Evolutionary conservation across 2,329 filamentous ascomycete genomes (phyloP), one percentile per base, ranked within the genome.

Genomic region (Aspergillus sclerotialis): DNA sequence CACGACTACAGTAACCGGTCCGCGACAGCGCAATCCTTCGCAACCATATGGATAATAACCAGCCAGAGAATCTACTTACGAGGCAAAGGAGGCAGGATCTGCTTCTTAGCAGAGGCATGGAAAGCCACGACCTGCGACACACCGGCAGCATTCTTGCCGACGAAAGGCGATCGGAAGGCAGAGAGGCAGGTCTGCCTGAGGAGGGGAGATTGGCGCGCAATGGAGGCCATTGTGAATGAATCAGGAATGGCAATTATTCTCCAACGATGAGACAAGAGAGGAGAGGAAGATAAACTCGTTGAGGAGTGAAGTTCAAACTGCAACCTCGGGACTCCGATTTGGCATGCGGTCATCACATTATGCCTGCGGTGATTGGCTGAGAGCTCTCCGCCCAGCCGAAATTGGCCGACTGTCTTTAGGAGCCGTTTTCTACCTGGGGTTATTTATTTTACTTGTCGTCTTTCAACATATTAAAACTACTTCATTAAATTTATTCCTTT

Each of bases 51-150:
- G n/a, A 21, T 7, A 28, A 18, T 14, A 2, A 30, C 8, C 12
- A 14, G 18, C 23, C 24, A 38, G 14, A 29, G 32, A 31, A 21
- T 19, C 18, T 24, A 75, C 83, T 68, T 72, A 92, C 88, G 92
- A 55, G 89, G 88, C 47, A 84, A 76, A 36, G 88, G 81, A 40
- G 90, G 87, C 38, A 98, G 75, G 56, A 90, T 82, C 58, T 75
- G 73, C 63, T 78, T 76, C 66, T 77, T 76, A 64, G 78, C 74
- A 27, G 85, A 86, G 55, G 82, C 85, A 67, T 95, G 89, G 76
- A 98, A 94, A 50, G 84, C 81, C 47, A 88, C 82, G 52, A 80
- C 72, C 62, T 79, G 72, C 48, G 67, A 64, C 37, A 58, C 47
- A 23, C 52, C 52, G 36, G 47, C 30, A 32, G 46, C 49, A 52